Evolutionary conservation across 805 yeast species (phyloP).

Genomic region (Starmerella ratchasimensis): DNA sequence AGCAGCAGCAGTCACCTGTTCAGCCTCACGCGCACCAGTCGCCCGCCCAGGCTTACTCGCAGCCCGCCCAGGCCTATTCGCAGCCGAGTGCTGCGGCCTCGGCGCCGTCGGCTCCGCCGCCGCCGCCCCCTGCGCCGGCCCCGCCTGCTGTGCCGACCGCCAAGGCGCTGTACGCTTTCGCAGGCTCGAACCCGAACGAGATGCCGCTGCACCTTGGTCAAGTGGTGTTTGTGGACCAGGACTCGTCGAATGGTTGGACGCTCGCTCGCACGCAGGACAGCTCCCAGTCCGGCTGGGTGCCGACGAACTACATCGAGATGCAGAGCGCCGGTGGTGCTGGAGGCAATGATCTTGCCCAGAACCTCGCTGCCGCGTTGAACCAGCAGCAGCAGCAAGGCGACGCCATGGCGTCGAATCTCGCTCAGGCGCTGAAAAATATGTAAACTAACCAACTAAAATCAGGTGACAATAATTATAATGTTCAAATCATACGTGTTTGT

Average conservation of each 20-base stretch:
- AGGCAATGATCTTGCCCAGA: slow-evolving; percentile 15
- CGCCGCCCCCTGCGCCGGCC: slow-evolving; percentile 55
- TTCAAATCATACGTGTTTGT: no score
- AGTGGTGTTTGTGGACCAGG: slow-evolving; percentile 53
- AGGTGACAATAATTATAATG: neutral
- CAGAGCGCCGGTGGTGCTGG: slow-evolving; percentile 6
- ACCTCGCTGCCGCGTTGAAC: slow-evolving; percentile 19
- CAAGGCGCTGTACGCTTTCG: slow-evolving; percentile 77
- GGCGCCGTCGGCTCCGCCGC: slow-evolving; percentile 14
- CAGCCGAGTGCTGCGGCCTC: neutral
- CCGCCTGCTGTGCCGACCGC: slow-evolving; percentile 54
- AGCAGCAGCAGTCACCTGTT: slow-evolving; percentile 9
- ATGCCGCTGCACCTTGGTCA: slow-evolving; percentile 68
- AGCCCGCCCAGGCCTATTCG: slow-evolving; percentile 17
- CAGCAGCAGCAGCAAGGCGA: slow-evolving; percentile 20
- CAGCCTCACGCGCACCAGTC: slow-evolving; percentile 18
- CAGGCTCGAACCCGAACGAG: slow-evolving; percentile 75
- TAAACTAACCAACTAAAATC: slow-evolving; percentile 1
- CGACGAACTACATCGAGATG: slow-evolving; percentile 68
- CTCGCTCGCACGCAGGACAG: slow-evolving; percentile 68
- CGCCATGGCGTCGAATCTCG: slow-evolving; percentile 20
- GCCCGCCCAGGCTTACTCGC: slow-evolving; percentile 3
- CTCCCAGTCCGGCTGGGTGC: slow-evolving; percentile 88
- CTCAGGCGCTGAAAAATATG: slow-evolving; percentile 15
- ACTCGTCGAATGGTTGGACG: slow-evolving; percentile 88